Percentiles rank a stretch among this genome's conserved stretches.
Conservation (phyloP, 2,329 filamentous ascomycete species). For the Exophiala spinifera region DNA sequence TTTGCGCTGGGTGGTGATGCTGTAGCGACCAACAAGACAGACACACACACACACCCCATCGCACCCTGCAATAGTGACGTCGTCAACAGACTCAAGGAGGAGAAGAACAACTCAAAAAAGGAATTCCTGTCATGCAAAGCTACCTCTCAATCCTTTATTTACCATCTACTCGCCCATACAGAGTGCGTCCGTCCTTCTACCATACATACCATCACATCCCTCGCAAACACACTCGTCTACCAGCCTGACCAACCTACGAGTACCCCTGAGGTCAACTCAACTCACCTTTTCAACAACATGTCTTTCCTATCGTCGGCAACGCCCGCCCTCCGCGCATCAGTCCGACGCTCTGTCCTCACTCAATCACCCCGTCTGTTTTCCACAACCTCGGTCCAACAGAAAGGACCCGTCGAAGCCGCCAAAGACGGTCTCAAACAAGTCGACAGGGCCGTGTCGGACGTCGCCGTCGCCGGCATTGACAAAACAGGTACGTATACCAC, state of each 20-base stretch:
- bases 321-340: constrained; percentile 30
- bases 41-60: no score
- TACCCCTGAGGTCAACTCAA: no score
- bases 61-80: constrained; percentile 15
- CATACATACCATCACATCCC: no score
- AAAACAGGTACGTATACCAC: constrained; percentile 53
- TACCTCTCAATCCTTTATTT: no score
- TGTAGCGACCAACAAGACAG: neutral
- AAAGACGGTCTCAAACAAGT: constrained; percentile 59
- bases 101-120: no score
- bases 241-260: constrained; percentile 1
- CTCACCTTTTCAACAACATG: no score
- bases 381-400: constrained; percentile 49
- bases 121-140: no score
- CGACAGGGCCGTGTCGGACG: constrained; percentile 55
- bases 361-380: constrained; percentile 44
- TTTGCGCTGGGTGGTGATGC: neutral
- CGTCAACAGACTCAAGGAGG: neutral
- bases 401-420: constrained; percentile 52
- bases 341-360: constrained; percentile 17
- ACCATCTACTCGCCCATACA: no score
- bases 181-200: no score
- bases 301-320: constrained; percentile 36
- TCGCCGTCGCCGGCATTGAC: constrained; percentile 60
- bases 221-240: no score